Percentiles rank a stretch among this genome's conserved stretches.
Evolutionary conservation across 1,284 basidiomycete genomes (phyloP).

Genomic region (Marasmius tenuissimus): DNA sequence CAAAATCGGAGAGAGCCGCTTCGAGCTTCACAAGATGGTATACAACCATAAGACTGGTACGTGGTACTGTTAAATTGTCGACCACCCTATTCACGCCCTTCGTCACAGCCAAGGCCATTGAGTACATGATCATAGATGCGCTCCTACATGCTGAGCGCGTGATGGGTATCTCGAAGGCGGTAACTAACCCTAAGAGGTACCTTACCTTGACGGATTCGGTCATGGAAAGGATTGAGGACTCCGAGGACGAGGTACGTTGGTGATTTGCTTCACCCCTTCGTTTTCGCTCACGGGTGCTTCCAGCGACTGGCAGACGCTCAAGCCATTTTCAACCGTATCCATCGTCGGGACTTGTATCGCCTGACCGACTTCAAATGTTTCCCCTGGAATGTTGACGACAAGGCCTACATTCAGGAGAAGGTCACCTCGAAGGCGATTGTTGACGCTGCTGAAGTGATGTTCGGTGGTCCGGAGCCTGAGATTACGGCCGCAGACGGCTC

Average conservation of each 20-base stretch:
- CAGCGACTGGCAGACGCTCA: slow-evolving; percentile 63
- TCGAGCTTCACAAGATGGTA: slow-evolving; percentile 72
- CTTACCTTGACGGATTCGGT: slow-evolving; percentile 69
- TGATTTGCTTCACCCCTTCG: not conserved
- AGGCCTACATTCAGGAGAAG: slow-evolving; percentile 33
- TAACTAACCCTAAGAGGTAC: slow-evolving; percentile 59
- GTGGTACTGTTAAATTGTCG: not conserved
- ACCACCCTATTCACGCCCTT: not conserved
- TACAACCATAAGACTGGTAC: slow-evolving; percentile 77
- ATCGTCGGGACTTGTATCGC: slow-evolving; percentile 63
- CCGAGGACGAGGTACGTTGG: slow-evolving; percentile 42
- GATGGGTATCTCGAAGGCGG: slow-evolving; percentile 56
- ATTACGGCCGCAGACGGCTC: slow-evolving; percentile 11
- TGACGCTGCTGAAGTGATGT: slow-evolving; percentile 38
- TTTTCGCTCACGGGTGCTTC: not conserved
- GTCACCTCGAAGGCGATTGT: slow-evolving; percentile 61
- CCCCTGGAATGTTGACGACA: slow-evolving; percentile 39
- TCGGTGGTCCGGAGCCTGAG: slow-evolving; percentile 16
- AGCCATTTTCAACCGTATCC: slow-evolving; percentile 59
- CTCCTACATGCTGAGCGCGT: slow-evolving; percentile 63
- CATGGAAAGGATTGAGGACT: slow-evolving; percentile 55
- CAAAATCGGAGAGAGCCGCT: slow-evolving; percentile 69
- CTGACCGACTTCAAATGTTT: slow-evolving; percentile 69
- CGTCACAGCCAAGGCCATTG: slow-evolving; percentile 66
- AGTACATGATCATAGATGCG: slow-evolving; percentile 78